A percentile compares a stretch with the other conserved stretches of the same genome.
Evolutionary conservation across 257 asterid species (phyloP).

Genomic region (Echites panduratus): DNA sequence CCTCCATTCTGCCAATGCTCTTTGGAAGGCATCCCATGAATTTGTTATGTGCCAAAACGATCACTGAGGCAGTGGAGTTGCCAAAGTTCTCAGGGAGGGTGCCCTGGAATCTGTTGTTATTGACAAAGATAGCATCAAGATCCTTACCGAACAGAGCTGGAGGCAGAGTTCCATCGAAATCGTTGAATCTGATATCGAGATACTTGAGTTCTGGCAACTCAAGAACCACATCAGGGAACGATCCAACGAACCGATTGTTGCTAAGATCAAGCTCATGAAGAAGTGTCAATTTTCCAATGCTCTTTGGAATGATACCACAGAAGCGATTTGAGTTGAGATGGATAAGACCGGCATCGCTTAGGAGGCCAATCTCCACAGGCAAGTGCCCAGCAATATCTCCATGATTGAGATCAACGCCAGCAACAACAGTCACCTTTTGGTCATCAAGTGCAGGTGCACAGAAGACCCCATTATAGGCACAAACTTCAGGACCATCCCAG

Average conservation of each 20-base stretch:
- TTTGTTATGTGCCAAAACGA: conserved; percentile 54
- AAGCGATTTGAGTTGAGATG: conserved; percentile 81
- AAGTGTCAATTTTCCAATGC: conserved; percentile 31
- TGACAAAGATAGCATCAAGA: conserved; percentile 63
- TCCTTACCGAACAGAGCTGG: conserved; percentile 22
- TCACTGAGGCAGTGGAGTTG: conserved; percentile 55
- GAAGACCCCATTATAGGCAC: conserved; percentile 60
- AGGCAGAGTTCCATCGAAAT: conserved; percentile 78
- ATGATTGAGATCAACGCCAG: conserved; percentile 74
- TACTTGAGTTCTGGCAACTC: conserved; percentile 49
- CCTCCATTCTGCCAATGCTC: conserved; percentile 64
- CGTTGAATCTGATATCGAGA: conserved; percentile 75
- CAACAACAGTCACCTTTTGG: conserved; percentile 52
- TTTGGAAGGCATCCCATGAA: conserved; percentile 61
- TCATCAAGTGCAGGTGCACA: conserved; percentile 61
- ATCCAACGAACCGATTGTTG: conserved; percentile 84
- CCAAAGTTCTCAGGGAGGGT: conserved; percentile 63
- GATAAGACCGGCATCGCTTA: conserved; percentile 58
- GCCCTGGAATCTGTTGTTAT: conserved; percentile 50
- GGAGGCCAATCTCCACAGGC: conserved; percentile 62
- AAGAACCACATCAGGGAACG: conserved; percentile 58
- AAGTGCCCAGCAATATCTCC: conserved; percentile 87
- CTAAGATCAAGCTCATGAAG: conserved; percentile 73
- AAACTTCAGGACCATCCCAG: conserved; percentile 72
- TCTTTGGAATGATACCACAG: conserved; percentile 70